Base-by-base conservation (phyloP, 495 filamentous ascomycete species). In the Trichoderma orchidacearum region DNA sequence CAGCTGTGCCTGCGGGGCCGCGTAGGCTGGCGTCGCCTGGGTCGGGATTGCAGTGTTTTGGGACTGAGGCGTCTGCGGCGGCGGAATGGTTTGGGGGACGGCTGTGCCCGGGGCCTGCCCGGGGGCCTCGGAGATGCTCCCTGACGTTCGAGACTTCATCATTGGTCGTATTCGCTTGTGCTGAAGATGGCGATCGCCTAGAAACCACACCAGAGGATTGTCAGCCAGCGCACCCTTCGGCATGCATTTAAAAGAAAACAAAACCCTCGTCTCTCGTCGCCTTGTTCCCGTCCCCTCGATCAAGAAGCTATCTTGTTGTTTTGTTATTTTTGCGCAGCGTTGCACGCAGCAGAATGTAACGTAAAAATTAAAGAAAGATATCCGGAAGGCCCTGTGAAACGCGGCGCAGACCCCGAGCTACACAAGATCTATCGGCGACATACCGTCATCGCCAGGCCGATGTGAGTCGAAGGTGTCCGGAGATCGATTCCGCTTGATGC, bases 401-500 rank as follows among this genome's bases (percentile, higher is more conserved):
- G 21, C 56, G 63, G 55, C 51, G 58, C 58, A 62, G 51, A 53
- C 13, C 7, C 51, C 51, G 61, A 60, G 70, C 61, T 65, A 68
- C 65, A 74, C 64, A 66, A 67, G 65, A 65, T 64, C 64, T 56
- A 57, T 65, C 60, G 62, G 68, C 61, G 72, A 89, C 87, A 71
- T 86, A 91, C 89, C 85, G 76, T 90, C 89, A 75, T 94, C 89
- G 71, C 82, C 79, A 60, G 71, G 80, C 51, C 28, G 27, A 28
- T 30, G 28, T 9, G 28, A 53, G 51, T 53, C 51, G 51, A 31
- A 13, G 15, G 17, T 25, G 62, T 94, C 88, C 62, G 90, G 91
- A 54, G 93, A 96, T 57, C 90, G 89, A 81, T 88, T 93, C 72
- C 93, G 83, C 76, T 97, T 98, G 66, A 89, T 70, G 59, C 90